phyloP scores from a whole-genome alignment of 2,329 filamentous ascomycete species.

The Fusarium annulatum region DNA sequence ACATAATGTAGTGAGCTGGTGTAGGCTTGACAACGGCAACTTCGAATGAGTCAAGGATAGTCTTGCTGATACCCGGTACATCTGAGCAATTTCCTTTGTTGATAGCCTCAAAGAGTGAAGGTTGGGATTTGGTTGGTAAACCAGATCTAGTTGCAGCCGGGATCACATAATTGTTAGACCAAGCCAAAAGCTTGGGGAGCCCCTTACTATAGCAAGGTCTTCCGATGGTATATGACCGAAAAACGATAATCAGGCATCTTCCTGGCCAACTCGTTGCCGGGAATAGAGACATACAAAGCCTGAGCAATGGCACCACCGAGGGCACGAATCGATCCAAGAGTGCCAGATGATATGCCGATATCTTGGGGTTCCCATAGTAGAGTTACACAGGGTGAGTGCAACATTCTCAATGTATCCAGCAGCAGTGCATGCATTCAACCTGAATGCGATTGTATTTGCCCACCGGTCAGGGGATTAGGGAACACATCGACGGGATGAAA shows the following conservation, averaged over 20 bases:
- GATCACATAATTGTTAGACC: conserved; percentile 42
- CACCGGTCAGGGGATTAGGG: conserved; percentile 44
- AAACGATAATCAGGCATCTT: conserved; percentile 42
- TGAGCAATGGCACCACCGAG: conserved; percentile 53
- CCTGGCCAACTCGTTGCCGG: conserved; percentile 50
- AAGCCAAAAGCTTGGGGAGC: too few relatives aligned
- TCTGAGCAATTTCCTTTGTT: conserved; percentile 46
- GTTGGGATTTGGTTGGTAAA: conserved; percentile 49
- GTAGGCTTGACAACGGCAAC: conserved; percentile 54
- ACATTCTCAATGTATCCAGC: conserved; percentile 55
- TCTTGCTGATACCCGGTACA: conserved; percentile 49
- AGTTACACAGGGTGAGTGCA: conserved; percentile 55
- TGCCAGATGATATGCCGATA: conserved; percentile 57
- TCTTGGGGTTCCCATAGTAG: conserved; percentile 59
- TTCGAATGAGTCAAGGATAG: conserved; percentile 49
- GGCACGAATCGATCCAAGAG: conserved; percentile 59
- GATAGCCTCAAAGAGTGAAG: conserved; percentile 50
- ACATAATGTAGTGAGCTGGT: conserved; percentile 57
- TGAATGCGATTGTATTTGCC: conserved; percentile 48
- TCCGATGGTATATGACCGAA: too few relatives aligned
- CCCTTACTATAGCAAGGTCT: too few relatives aligned
- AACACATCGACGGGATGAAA: conserved; percentile 49
- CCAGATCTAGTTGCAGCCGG: conserved; percentile 41
- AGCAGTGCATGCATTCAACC: conserved; percentile 46
- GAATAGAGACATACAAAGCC: conserved; percentile 52